These are phyloP conservation scores for Aspergillus quadrilineatus DNA, from an alignment of 2,329 filamentous ascomycete genomes.

Conservation along the genomic window DNA sequence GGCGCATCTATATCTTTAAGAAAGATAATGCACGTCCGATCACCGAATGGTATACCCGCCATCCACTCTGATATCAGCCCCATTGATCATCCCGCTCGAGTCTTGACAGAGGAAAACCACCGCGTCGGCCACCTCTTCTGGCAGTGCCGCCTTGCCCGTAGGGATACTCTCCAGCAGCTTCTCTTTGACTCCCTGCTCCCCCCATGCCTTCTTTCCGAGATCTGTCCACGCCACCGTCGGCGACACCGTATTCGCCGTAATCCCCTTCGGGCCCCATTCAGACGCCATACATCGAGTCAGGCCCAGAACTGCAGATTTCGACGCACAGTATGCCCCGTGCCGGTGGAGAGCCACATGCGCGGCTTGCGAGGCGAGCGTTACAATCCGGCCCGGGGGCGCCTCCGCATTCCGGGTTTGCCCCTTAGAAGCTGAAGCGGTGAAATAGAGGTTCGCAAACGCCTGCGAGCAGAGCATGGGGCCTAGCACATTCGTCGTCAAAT, in stretches of 20 bases:
- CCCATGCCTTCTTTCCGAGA: constrained; percentile 47
- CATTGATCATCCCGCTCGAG: constrained; percentile 44
- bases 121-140: constrained; percentile 42
- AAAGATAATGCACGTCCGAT: neutral
- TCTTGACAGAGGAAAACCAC: constrained; percentile 41
- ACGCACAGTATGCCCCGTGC: constrained; percentile 51
- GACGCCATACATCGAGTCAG: constrained; percentile 48
- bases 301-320: constrained; percentile 47
- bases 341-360: constrained; percentile 47
- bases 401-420: neutral
- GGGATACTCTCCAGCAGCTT: constrained; percentile 41
- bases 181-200: constrained; percentile 35
- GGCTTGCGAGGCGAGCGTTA: constrained; percentile 49
- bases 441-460: constrained; percentile 47
- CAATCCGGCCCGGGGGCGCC: constrained; percentile 41
- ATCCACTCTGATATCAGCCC: constrained; percentile 42
- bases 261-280: constrained; percentile 48
- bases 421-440: constrained; percentile 22
- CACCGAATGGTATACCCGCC: constrained; percentile 41
- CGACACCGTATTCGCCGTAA: constrained; percentile 48
- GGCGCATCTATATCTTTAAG: no score
- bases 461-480: constrained; percentile 49
- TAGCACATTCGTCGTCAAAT: constrained; percentile 46
- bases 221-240: constrained; percentile 51
- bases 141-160: constrained; percentile 40